Base-by-base conservation (phyloP, 495 filamentous ascomycete species). In the Trichocladium antarcticum region DNA sequence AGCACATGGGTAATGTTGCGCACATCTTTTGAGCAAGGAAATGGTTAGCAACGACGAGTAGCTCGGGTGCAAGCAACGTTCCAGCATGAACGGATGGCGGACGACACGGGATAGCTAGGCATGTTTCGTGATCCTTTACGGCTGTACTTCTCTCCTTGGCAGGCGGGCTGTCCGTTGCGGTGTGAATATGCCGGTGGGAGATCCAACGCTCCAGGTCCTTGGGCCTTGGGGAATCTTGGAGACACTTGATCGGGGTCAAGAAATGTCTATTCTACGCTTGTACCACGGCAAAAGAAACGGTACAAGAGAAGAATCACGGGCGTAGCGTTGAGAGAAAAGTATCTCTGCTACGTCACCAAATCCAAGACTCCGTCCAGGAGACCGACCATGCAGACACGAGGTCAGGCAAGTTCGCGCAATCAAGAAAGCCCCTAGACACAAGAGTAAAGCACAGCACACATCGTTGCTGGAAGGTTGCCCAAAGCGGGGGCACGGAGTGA, bases 1-100 rank as follows among this genome's bases (percentile, higher is more conserved):
- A 98, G 78, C 74, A 98, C 92, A 74, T 98, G 92, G 70, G 90
- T 96, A 72, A 98, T 98, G 78, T 98, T 90, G 70, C 89, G 89
- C 77, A 98, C 92, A 82, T 98, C 92, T 98, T 95, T 38, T 82
- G 66, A 59, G 57, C 61, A 56, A 15, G 49, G 47, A 58, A 68
- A 67, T 77, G 72, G 87, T 96, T 95, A 97, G 90, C 87, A 78
- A 74, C 58, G 53, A 60, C 62, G 67, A 71, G 67, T 24, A 54
- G 65, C 58, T 63, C 57, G 55, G 63, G 68, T 64, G 47, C 53
- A 69, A 70, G 74, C 72, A 74, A 75, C 65, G 67, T 69, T 71
- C 73, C 75, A 76, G 74, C 68, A 70, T 66, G 69, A 69, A 67
- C 57, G 61, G 51, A 49, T 57, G 55, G 45, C 50, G 56, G 57